phyloP scores from a whole-genome alignment of 768 basidiomycete genomes.

The Filobasidium wieringae region DNA sequence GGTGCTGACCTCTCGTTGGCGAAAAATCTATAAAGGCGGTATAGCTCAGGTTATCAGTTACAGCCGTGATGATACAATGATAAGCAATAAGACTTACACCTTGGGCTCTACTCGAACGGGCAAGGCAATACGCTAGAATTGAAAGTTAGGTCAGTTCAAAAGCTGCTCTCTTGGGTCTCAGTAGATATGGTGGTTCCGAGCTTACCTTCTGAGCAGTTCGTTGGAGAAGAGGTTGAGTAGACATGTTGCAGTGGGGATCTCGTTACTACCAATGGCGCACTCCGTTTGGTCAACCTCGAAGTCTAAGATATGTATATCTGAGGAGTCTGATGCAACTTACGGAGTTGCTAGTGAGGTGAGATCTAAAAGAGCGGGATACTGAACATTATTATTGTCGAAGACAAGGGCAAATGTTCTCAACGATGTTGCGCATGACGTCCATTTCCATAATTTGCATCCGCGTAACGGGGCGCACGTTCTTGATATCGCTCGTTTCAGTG shows the following conservation, averaged over 20 bases:
- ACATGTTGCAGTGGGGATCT: slow-evolving; percentile 60
- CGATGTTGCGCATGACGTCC: neutral
- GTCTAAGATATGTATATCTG: neutral
- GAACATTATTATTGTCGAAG: neutral
- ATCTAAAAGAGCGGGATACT: neutral
- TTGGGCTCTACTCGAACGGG: slow-evolving; percentile 60
- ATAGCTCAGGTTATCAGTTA: neutral
- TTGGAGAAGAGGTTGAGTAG: slow-evolving; percentile 92
- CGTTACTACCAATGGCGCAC: too few species aligned
- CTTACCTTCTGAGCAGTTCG: slow-evolving; percentile 62
- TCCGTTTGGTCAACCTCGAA: too few species aligned
- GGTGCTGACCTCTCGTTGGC: slow-evolving; percentile 34
- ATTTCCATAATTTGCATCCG: neutral
- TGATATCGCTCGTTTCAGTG: too few species aligned
- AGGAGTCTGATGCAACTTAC: neutral
- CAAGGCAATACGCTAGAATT: slow-evolving; percentile 89
- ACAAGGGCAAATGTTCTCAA: neutral
- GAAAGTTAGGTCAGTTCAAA: too few species aligned
- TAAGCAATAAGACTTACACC: slow-evolving; percentile 14
- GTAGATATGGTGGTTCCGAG: too few species aligned
- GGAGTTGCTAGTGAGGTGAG: neutral
- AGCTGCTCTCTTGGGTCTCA: too few species aligned
- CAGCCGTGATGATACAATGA: neutral
- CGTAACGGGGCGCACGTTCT: neutral
- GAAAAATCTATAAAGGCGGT: slow-evolving; percentile 23